Evolutionary conservation across 2,329 filamentous ascomycete species (phyloP), one percentile per base, ranked within the genome.

Genomic region (Sclerotinia spermophila): DNA sequence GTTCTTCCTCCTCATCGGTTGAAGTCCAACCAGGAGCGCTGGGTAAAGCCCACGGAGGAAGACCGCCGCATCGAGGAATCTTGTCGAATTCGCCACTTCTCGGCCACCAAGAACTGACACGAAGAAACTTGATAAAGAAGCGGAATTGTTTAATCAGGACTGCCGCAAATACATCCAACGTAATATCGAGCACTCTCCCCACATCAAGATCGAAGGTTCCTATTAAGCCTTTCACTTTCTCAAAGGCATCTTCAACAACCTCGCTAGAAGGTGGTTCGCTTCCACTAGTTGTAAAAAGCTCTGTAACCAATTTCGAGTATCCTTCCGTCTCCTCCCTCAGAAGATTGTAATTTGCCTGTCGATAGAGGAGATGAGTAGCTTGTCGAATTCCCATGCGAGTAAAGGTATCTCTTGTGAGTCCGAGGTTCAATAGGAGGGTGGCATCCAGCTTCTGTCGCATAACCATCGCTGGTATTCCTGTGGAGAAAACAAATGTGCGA

Each of bases 181-280:
- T 96, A 33, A 98, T 93, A 79, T 99, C 96, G 17, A 99, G 86
- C 6, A 96, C 95, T 77, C 96, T 89, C 64, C 96, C 96, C 51
- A 97, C 96, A 79, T 99, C 96, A 73, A 99, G 86, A 80, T 99
- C 95, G 78, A 99, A 99, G 11, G 96, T 96, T 70, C 96, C 96
- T 74, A 99, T 97, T 76, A 99, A 87, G 24, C 92, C 95, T 81
- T 97, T 97, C 73, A 99, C 91, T 74, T 90, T 90, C 79, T 97
- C 92, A 77, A 97, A 97, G 0, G 94, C 94, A 77, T 94, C 90
- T 76, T 92, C 89, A 2, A 95, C 93, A 48, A 92, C 86, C 73
- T 93, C 91, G 68, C 89, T 42, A 89, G 89, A 89, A n/a, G 91
- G 90, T 33, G 89, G 89, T 69, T 91, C 89, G 76, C 90, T 90